Percentiles rank a stretch among this genome's conserved stretches.
phyloP scores from a whole-genome alignment of 176 grass and related monocot species.

The Rhynchospora pubera region DNA sequence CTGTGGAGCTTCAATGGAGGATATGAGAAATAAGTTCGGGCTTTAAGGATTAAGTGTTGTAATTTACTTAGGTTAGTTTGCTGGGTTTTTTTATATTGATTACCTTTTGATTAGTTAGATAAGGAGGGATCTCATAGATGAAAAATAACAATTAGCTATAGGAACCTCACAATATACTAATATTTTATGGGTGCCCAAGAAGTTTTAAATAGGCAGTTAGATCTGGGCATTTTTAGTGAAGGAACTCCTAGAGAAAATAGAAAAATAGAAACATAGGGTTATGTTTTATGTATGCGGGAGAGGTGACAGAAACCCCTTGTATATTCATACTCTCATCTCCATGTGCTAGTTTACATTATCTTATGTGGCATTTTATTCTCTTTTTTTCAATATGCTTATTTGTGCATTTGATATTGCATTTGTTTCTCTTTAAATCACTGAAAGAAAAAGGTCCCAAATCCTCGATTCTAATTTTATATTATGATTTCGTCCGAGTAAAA shows the following conservation, averaged over 20 bases:
- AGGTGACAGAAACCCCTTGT: neutral
- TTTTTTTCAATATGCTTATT: neutral
- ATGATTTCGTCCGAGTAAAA: neutral
- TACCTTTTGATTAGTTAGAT: neutral
- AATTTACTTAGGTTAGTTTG: neutral
- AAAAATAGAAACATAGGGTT: constrained; percentile 10
- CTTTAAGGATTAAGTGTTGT: no score
- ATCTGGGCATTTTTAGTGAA: constrained; percentile 3
- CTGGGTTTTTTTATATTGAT: no score
- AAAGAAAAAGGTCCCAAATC: neutral
- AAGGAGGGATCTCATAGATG: neutral
- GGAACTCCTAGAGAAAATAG: neutral
- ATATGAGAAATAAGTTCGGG: no score
- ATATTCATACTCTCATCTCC: constrained; percentile 3
- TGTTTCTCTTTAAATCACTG: neutral
- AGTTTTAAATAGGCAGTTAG: neutral
- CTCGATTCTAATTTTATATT: neutral
- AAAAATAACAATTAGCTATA: constrained; percentile 1
- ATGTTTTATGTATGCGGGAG: neutral
- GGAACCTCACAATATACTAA: constrained; percentile 6
- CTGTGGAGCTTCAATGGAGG: no score
- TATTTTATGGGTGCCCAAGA: neutral
- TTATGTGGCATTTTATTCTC: neutral
- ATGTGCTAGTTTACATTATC: neutral
- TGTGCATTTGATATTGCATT: neutral